Base-by-base conservation (phyloP, 2,329 filamentous ascomycete genomes). In the Penicillium freii region DNA sequence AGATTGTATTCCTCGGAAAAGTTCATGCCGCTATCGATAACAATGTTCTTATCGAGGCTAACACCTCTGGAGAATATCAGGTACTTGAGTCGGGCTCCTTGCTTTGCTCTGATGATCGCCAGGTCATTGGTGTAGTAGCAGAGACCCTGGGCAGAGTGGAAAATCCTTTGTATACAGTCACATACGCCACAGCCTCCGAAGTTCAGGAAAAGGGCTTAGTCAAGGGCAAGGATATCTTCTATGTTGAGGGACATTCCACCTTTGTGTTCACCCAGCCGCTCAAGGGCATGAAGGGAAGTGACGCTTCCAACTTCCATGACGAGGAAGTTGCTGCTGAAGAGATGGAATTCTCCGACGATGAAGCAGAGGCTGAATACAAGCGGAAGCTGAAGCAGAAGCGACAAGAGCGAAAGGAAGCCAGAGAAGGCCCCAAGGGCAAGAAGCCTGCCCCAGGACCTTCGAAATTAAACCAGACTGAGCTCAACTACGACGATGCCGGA, bases 321-420 rank as follows among this genome's bases (percentile, higher is more conserved):
- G 94, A 99, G 73, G 93, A 97, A 76, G 83, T 92, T 8, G 86
- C 78, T 17, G 88, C 89, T 33, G 90, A 96, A 38, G 93, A 97
- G 71, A 84, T 91, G 66, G 94, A 97, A 71, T 97, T 97, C 73
- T 97, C 93, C 0, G 94, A 99, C 65, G 94, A 99, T 68, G 94
- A 99, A 75, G 89, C 90, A 65, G 94, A 99, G 75, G 88, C 89
- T 8, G 90, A 92, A 66, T 86, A 91, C 71, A 95, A 89, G 77
- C 79, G 84, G 56, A 82, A 82, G 58, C 67, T 85, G 51, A 92
- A 92, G 75, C 82, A 86, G 61, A 88, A 88, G 74, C 85, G 83
- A 66, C 78, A 80, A 58, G 79, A 78, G 53, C 84, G 80, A 69
- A 79, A 79, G 68, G 79, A 78, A 59, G 77, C 75, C 51, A 80